Conservation (phyloP, 164 flowering plant genomes). For the Santalum album region DNA sequence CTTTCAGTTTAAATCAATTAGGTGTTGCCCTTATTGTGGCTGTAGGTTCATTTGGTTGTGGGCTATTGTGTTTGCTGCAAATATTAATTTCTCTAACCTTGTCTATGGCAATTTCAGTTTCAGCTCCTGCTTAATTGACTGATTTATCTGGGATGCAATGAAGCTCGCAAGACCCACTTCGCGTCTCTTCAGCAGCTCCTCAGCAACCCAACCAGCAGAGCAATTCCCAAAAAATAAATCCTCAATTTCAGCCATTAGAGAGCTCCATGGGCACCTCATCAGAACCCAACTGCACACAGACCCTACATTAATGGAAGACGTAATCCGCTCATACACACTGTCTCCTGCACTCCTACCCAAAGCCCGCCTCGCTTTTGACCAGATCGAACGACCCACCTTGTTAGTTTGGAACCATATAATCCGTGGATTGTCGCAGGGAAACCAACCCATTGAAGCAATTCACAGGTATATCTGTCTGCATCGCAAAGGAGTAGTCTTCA, state of each 20-base stretch:
- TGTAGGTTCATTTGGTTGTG: too few species aligned
- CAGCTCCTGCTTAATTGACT: too few species aligned
- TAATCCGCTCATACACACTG: slow-evolving; percentile 40
- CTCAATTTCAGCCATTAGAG: slow-evolving; percentile 18
- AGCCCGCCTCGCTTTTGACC: slow-evolving; percentile 31
- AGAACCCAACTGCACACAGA: slow-evolving; percentile 33
- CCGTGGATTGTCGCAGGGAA: slow-evolving; percentile 33
- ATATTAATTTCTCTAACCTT: too few species aligned
- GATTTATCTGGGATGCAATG: too few species aligned
- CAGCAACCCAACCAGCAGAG: too few species aligned
- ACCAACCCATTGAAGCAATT: slow-evolving; percentile 38
- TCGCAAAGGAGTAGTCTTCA: slow-evolving; percentile 12
- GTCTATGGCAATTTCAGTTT: too few species aligned
- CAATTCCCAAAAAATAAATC: too few species aligned
- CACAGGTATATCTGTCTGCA: slow-evolving; percentile 28
- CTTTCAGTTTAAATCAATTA: too few species aligned
- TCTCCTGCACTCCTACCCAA: slow-evolving; percentile 25
- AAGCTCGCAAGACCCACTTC: too few species aligned
- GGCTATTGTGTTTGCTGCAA: too few species aligned
- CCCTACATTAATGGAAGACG: slow-evolving; percentile 30
- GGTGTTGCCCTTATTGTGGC: too few species aligned
- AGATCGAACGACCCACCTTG: slow-evolving; percentile 28
- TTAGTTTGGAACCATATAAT: slow-evolving; percentile 40
- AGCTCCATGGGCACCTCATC: slow-evolving; percentile 51
- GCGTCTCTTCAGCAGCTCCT: too few species aligned